These are phyloP conservation scores for Potentilla sterilis DNA, from an alignment of 306 rosid species.

Conservation along the genomic window DNA sequence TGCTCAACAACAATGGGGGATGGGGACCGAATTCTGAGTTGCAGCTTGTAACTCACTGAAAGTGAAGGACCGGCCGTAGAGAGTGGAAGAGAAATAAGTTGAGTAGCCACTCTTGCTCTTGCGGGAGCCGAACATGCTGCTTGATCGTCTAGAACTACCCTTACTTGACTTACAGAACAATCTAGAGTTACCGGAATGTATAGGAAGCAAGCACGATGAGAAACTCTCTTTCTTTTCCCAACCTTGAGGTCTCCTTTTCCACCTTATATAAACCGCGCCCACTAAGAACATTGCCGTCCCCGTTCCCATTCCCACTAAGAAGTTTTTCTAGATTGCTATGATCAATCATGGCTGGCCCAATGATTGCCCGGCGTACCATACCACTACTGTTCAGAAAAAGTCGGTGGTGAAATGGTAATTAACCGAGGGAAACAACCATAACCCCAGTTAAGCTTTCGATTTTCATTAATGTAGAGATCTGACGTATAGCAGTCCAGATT, in stretches of 20 bases:
- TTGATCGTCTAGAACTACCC: conserved; percentile 36
- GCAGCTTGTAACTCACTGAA: conserved; percentile 54
- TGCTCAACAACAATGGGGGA: no score
- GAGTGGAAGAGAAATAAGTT: conserved; percentile 24
- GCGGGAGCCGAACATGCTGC: conserved; percentile 35
- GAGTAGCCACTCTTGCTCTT: conserved; percentile 48
- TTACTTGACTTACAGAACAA: conserved; percentile 29
- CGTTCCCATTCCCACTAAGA: conserved; percentile 39
- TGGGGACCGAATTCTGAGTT: conserved; percentile 43
- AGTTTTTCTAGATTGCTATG: no score
- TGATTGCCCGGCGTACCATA: no score
- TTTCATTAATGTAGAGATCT: no score
- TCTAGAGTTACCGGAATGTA: conserved; percentile 24
- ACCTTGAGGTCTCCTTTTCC: conserved; percentile 52
- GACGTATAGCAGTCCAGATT: no score
- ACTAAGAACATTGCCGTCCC: conserved; percentile 41
- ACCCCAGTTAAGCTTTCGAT: no score
- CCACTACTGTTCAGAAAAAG: no score
- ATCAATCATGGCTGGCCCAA: no score
- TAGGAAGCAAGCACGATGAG: conserved; percentile 70
- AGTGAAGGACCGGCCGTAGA: conserved; percentile 48
- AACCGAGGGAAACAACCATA: no score
- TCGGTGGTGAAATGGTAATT: no score
- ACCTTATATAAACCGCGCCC: conserved; percentile 29
- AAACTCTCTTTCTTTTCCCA: conserved; percentile 48